phyloP scores from a whole-genome alignment of 2,329 filamentous ascomycete genomes.

The Clathrospora elynae region DNA sequence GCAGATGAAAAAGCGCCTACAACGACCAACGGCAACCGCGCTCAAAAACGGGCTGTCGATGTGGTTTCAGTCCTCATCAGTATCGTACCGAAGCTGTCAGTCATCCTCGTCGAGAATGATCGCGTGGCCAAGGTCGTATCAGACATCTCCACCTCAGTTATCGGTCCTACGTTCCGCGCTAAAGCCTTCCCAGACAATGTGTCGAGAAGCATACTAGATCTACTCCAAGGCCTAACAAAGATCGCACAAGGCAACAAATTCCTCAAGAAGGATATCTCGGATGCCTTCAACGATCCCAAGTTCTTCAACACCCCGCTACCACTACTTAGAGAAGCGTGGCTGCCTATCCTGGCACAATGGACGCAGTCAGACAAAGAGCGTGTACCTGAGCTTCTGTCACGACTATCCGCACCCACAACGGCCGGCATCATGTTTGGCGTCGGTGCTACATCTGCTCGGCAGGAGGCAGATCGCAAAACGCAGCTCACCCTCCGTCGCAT shows the following conservation, averaged over 20 bases:
- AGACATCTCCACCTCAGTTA: slow-evolving; percentile 80
- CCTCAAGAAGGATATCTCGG: slow-evolving; percentile 90
- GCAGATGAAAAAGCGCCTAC: slow-evolving; percentile 25
- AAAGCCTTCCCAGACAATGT: slow-evolving; percentile 88
- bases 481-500: slow-evolving; percentile 87
- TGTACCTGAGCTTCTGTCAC: slow-evolving; percentile 77
- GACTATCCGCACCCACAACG: slow-evolving; percentile 82
- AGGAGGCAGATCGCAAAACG: slow-evolving; percentile 93
- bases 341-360: slow-evolving; percentile 84
- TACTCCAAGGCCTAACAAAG: slow-evolving; percentile 77
- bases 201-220: slow-evolving; percentile 68
- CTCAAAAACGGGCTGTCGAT: slow-evolving; percentile 58
- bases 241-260: slow-evolving; percentile 81
- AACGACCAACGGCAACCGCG: slow-evolving; percentile 45
- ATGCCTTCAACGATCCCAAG: slow-evolving; percentile 86
- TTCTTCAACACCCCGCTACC: slow-evolving; percentile 76
- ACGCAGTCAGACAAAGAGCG: slow-evolving; percentile 84
- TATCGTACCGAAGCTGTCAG: slow-evolving; percentile 79
- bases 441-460: slow-evolving; percentile 85
- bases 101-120: slow-evolving; percentile 84
- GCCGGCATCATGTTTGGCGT: slow-evolving; percentile 99
- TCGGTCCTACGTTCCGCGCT: slow-evolving; percentile 80
- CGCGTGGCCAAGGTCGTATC: slow-evolving; percentile 77
- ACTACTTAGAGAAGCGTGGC: slow-evolving; percentile 75
- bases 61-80: slow-evolving; percentile 78